Evolutionary conservation across 2,329 filamentous ascomycete genomes (phyloP).

Genomic region (Lecanicillium sp.): DNA sequence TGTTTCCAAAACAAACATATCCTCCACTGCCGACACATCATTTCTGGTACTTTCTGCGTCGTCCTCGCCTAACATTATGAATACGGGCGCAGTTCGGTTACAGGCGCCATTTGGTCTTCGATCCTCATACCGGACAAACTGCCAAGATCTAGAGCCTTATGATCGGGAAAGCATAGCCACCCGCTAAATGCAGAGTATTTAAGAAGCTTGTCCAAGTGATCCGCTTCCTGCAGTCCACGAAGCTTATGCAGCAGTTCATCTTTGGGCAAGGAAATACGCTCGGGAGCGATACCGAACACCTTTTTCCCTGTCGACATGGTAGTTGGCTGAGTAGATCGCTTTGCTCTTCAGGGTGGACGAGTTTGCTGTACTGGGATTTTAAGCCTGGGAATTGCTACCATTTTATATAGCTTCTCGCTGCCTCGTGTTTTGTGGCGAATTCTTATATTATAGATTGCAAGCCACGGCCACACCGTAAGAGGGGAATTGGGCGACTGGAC

Average conservation of each 20-base stretch:
- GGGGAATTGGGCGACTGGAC: no score
- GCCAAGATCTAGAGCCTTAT: background rate
- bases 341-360: no score
- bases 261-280: background rate
- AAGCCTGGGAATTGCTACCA: no score
- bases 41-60: background rate
- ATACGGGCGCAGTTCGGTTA: constrained; percentile 3
- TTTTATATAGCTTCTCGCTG: no score
- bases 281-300: background rate
- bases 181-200: background rate
- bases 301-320: no score
- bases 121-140: background rate
- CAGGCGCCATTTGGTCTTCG: background rate
- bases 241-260: background rate
- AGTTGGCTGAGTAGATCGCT: no score
- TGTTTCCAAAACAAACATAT: background rate
- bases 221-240: background rate
- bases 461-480: no score
- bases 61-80: background rate
- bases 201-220: background rate
- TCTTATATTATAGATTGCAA: no score
- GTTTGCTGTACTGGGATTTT: no score
- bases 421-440: no score
- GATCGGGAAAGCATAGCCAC: background rate
- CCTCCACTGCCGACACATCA: background rate